Evolutionary conservation across 805 yeast genomes (phyloP), one percentile per base, ranked within the genome.

Genomic region (Wickerhamiella musiphila): DNA sequence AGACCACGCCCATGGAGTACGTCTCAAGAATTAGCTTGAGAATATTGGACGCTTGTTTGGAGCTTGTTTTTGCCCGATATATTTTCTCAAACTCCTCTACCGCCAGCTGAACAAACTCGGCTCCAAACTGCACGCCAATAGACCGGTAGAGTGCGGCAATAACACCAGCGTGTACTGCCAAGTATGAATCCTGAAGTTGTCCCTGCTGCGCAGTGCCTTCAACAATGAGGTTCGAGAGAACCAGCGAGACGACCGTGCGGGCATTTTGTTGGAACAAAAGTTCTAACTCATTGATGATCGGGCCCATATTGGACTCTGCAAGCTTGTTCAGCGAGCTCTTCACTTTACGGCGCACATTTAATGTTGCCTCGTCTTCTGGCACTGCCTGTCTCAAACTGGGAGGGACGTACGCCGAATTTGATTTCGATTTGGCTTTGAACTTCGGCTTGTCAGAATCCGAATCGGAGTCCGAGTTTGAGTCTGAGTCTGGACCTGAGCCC

Each of bases 61-160:
- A 45, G 4, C 32, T 34, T 9, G 35, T 33, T 33, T 38, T 27
- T 38, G 41, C 33, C 12, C 35, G 29, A 23, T 41, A 39, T 27
- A 33, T 21, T 25, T 45, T 45, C 23, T 75, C 73, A 44, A 78
- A 70, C 35, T 60, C 63, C 38, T 79, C 93, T n/a, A 84, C 78
- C 34, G 78, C 49, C 1, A 69, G 61, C 49, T 90, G 98, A 21
- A 83, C 62, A 37, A 83, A 75, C 43, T 60, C 67, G 0, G 95
- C 98, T 37, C 94, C 95, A 51, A 82, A 77, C 39, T 82, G 94
- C 23, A 73, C 69, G 14, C 98, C 96, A n/a, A 51, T 36, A 43
- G 78, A 78, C 38, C 78, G 65, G 55, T 78, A 82, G 16, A 90
- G 51, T 1, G 93, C 75, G 15, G 73, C 73, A 2, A 74, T 67